Conservation (phyloP, 176 grass and related monocot species). For the Cocos nucifera region DNA sequence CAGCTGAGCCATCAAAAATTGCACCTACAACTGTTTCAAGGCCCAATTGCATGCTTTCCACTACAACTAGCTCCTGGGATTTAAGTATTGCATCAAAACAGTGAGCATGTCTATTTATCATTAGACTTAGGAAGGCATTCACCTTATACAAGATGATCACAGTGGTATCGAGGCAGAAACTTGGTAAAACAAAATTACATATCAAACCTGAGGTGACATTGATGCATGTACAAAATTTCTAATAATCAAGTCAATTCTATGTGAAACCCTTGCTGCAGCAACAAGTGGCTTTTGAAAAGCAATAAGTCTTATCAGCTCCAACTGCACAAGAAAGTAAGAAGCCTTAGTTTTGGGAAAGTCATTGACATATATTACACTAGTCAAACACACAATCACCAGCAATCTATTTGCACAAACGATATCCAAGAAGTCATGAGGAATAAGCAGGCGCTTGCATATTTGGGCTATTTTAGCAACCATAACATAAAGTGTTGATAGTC, state of each 20-base stretch:
- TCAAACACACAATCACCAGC: no score
- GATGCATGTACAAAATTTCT: conserved; percentile 50
- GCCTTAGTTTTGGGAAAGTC: no score
- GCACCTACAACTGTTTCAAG: conserved; percentile 67
- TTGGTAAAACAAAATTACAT: background rate
- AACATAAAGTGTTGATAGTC: no score
- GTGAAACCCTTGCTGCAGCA: conserved; percentile 60
- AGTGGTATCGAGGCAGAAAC: no score
- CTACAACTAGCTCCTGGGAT: conserved; percentile 61
- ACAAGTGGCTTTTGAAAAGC: conserved; percentile 80
- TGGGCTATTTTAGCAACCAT: no score
- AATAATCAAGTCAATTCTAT: conserved; percentile 61
- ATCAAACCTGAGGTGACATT: conserved; percentile 54
- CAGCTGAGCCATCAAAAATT: conserved; percentile 70
- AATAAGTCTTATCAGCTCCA: conserved; percentile 87
- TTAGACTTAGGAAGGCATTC: background rate
- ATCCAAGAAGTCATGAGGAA: no score
- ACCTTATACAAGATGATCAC: no score
- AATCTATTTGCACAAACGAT: no score
- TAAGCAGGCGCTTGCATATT: no score
- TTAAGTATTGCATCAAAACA: conserved; percentile 16
- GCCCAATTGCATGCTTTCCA: conserved; percentile 70
- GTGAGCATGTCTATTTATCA: background rate
- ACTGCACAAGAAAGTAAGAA: conserved; percentile 28
- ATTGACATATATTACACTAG: no score